phyloP scores from a whole-genome alignment of 2,329 filamentous ascomycete genomes.

The Aspergillus piperis region DNA sequence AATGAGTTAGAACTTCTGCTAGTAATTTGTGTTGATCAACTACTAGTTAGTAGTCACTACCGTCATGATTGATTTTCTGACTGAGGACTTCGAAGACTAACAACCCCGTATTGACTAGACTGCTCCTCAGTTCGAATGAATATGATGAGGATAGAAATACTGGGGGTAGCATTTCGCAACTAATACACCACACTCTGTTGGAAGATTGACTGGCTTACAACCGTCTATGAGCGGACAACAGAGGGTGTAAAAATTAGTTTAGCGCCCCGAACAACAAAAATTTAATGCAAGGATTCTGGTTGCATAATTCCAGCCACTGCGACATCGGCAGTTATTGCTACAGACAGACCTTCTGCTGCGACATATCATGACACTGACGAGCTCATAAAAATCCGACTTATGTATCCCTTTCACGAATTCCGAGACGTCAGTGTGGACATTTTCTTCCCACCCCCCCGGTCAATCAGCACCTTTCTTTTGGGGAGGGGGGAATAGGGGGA shows the following conservation, averaged over 20 bases:
- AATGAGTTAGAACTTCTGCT: background rate
- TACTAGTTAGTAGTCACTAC: background rate
- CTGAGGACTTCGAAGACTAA: no score
- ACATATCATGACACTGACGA: background rate
- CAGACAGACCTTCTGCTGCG: background rate
- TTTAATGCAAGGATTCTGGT: background rate
- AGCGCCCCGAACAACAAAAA: background rate
- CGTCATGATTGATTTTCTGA: no score
- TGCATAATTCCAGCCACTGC: background rate
- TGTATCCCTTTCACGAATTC: background rate
- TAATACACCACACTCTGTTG: no score
- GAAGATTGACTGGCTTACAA: no score
- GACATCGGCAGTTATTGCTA: background rate
- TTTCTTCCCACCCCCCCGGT: background rate
- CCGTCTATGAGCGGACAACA: no score
- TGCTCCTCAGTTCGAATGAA: background rate
- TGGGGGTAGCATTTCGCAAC: no score
- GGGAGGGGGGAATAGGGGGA: no score
- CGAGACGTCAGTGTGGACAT: background rate
- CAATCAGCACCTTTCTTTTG: background rate
- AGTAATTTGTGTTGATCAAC: background rate
- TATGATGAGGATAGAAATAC: no score
- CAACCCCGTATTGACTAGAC: background rate
- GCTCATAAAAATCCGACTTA: background rate
- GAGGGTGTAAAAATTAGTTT: background rate